Evolutionary conservation across 2,329 filamentous ascomycete genomes (phyloP).

Genomic region (Neopestalotiopsis rosae): DNA sequence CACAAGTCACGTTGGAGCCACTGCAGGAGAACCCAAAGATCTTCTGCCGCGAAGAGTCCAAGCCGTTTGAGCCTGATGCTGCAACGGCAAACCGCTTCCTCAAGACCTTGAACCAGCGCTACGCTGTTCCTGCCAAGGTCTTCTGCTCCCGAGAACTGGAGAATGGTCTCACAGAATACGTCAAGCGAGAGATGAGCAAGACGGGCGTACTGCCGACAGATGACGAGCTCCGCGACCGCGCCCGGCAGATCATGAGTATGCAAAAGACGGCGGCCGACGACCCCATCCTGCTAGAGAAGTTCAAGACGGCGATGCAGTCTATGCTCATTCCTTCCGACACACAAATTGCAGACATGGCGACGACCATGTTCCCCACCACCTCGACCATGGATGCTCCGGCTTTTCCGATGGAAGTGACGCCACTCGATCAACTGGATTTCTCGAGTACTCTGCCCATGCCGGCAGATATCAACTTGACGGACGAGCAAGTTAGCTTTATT

Average conservation of each 20-base stretch:
- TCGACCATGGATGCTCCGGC: not conserved
- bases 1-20: conserved; percentile 37
- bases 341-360: not conserved
- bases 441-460: not conserved
- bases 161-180: conserved; percentile 55
- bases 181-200: conserved; percentile 44
- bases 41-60: conserved; percentile 41
- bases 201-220: conserved; percentile 53
- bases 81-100: conserved; percentile 55
- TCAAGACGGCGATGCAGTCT: conserved; percentile 42
- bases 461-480: conserved; percentile 5
- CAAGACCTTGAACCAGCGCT: conserved; percentile 48
- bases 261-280: conserved; percentile 61
- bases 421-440: not conserved
- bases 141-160: conserved; percentile 67
- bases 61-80: conserved; percentile 48
- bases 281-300: conserved; percentile 55
- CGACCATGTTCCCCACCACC: not conserved
- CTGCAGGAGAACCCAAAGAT: conserved; percentile 40
- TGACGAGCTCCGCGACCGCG: conserved; percentile 50
- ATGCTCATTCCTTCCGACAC: not conserved
- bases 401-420: not conserved
- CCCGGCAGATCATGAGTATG: conserved; percentile 52
- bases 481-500: conserved; percentile 15
- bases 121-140: conserved; percentile 52